Conservation (phyloP, 768 basidiomycete genomes). For the Trametopsis cervina region DNA sequence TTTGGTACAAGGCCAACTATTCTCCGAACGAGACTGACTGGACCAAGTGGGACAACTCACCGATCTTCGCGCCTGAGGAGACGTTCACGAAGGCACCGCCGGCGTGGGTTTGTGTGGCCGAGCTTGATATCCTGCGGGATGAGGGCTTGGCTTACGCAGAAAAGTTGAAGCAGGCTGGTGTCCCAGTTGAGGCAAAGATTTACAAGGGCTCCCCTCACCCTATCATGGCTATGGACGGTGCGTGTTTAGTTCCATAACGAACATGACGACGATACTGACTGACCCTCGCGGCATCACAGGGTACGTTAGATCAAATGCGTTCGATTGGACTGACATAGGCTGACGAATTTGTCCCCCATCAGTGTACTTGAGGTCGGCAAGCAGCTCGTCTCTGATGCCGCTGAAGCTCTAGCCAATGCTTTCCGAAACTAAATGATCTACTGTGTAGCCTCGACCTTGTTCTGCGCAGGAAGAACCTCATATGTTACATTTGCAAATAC, state of each 20-base stretch:
- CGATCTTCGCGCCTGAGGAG: conserved; percentile 57
- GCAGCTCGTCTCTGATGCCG: conserved; percentile 33
- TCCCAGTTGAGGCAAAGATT: conserved; percentile 44
- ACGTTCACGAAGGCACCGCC: conserved; percentile 43
- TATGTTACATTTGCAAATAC: neutral
- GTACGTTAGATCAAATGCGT: too few relatives aligned
- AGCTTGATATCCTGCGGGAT: conserved; percentile 58
- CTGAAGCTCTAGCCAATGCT: conserved; percentile 25
- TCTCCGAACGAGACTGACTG: conserved; percentile 55
- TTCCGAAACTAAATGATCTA: conserved; percentile 21
- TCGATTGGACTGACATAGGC: too few relatives aligned
- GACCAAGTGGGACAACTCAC: conserved; percentile 63
- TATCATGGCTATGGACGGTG: conserved; percentile 71
- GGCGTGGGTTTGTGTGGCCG: conserved; percentile 58
- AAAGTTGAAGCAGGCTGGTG: conserved; percentile 45
- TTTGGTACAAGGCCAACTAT: conserved; percentile 69
- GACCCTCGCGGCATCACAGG: too few relatives aligned
- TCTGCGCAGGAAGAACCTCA: neutral
- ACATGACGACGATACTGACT: neutral
- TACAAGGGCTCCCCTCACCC: conserved; percentile 67
- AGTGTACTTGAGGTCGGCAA: conserved; percentile 33
- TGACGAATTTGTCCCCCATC: conserved; percentile 3
- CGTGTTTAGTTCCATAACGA: conserved; percentile 19
- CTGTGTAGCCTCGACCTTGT: conserved; percentile 4
- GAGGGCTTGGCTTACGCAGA: conserved; percentile 62